Evolutionary conservation across 148 eudicot genomes (phyloP), one percentile per base, ranked within the genome.

Genomic region (Polygonum aviculare): DNA sequence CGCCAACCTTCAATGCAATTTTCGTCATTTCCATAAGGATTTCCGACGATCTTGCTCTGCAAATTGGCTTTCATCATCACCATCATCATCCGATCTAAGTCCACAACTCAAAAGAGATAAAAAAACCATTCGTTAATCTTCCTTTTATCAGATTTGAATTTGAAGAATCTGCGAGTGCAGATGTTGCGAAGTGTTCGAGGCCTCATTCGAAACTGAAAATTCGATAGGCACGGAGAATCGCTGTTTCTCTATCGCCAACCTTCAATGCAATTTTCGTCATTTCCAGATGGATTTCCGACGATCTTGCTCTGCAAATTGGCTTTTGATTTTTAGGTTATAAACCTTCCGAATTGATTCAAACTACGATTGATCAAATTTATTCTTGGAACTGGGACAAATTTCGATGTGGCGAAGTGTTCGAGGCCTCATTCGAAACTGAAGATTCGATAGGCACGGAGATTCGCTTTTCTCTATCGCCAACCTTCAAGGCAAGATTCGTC

Each of bases 271-370:
- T 35, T 21, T 60, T 60, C 69, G 69, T 60, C 69, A 60, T 31
- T 31, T 60, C 39, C 35, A 60, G 2, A 26, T 59, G 69, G 36
- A 60, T 5, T 26, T 60, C 31, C 69, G 69, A 60, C 69, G 69
- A 60, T 5, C 69, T 60, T 60, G 69, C 69, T 60, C 69, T 60
- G 69, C 69, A 60, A 60, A 60, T 60, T 60, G 69, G 69, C 69
- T 60, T 60, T 1, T n/a, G 5, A 49, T 7, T 57, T 31, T 7
- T 26, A 26, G 31, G 31, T 1, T 26, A 26, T 26, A 26, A 26
- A 26, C 31, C 31, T 5, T 44, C 9, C 9, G 2, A 7, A 44
- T 44, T 44, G 47, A 44, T 44, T 44, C 2, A 44, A 6, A 44
- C 47, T 44, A 7, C 7, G 11, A 44, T 44, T 44, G 0, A 7